Conservation (phyloP, 352 stramenopile species). For the Phytophthora hybrid region DNA sequence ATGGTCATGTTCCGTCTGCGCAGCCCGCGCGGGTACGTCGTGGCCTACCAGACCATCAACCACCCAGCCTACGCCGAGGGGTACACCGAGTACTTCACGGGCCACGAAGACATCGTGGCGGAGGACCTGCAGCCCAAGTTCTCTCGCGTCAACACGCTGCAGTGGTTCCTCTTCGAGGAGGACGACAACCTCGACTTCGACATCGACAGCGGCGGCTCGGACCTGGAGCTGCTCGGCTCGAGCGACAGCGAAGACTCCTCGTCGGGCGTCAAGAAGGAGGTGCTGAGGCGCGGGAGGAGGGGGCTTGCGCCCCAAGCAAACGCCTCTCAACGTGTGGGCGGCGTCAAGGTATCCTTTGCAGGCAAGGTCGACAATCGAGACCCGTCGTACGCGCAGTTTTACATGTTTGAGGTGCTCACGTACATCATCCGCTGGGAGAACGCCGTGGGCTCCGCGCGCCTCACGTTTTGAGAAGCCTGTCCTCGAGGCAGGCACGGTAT, state of each 20-base stretch:
- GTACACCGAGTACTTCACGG: slow-evolving; percentile 48
- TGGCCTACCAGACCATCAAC: slow-evolving; percentile 57
- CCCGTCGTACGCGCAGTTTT: slow-evolving; percentile 48
- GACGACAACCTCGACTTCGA: slow-evolving; percentile 45
- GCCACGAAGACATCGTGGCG: slow-evolving; percentile 37
- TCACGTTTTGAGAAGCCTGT: slow-evolving; percentile 33
- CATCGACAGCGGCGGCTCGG: slow-evolving; percentile 49
- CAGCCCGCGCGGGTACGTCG: slow-evolving; percentile 49
- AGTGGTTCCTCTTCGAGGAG: slow-evolving; percentile 54
- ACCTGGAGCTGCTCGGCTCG: slow-evolving; percentile 46
- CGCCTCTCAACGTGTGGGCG: slow-evolving; percentile 8
- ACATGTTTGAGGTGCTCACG: slow-evolving; percentile 60
- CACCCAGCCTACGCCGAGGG: slow-evolving; percentile 46
- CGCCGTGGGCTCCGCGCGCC: slow-evolving; percentile 43
- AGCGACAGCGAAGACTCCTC: slow-evolving; percentile 41
- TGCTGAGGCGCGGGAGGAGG: slow-evolving; percentile 16
- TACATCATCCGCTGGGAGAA: slow-evolving; percentile 61
- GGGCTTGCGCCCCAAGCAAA: slow-evolving; percentile 9
- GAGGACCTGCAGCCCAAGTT: slow-evolving; percentile 46
- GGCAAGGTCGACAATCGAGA: slow-evolving; percentile 59
- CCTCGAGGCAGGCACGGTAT: not conserved
- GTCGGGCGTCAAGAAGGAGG: slow-evolving; percentile 22
- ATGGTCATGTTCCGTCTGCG: slow-evolving; percentile 64
- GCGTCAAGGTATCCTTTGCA: slow-evolving; percentile 53
- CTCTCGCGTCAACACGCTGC: slow-evolving; percentile 53